phyloP scores from a whole-genome alignment of 2,329 filamentous ascomycete species.

The Diplocarpon rosae region DNA sequence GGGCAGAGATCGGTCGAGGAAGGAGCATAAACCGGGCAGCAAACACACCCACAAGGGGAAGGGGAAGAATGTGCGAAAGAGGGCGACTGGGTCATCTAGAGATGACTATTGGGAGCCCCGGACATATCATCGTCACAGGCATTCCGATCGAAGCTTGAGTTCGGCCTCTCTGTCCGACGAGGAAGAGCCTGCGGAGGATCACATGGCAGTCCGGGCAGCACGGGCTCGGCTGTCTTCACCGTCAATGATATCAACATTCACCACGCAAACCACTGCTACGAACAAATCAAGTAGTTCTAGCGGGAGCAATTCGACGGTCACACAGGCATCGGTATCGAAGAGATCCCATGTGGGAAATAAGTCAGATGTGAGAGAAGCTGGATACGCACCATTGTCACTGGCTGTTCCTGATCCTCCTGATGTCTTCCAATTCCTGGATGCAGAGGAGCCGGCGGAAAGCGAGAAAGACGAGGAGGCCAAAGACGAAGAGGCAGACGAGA shows the following conservation, averaged over 20 bases:
- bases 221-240: slow-evolving; percentile 25
- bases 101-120: slow-evolving; percentile 12
- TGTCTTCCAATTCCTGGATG: slow-evolving; percentile 22
- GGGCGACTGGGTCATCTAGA: slow-evolving; percentile 10
- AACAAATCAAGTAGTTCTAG: slow-evolving; percentile 31
- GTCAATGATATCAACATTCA: slow-evolving; percentile 26
- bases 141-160: slow-evolving; percentile 14
- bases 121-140: slow-evolving; percentile 12
- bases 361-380: slow-evolving; percentile 12
- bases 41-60: slow-evolving; percentile 15
- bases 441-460: neutral
- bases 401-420: slow-evolving; percentile 24
- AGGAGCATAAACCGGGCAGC: slow-evolving; percentile 14
- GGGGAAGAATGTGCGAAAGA: slow-evolving; percentile 15
- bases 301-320: slow-evolving; percentile 33
- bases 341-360: slow-evolving; percentile 12
- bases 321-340: slow-evolving; percentile 26
- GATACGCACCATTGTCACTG: slow-evolving; percentile 21
- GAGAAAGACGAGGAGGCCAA: slow-evolving; percentile 4
- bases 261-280: slow-evolving; percentile 23
- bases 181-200: slow-evolving; percentile 17
- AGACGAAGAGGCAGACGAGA: slow-evolving; percentile 6
- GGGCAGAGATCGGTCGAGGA: slow-evolving; percentile 11
- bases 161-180: slow-evolving; percentile 21
- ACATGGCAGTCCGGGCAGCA: slow-evolving; percentile 18